These are phyloP conservation scores for Rhododendron kiyosumense DNA, from an alignment of 148 eudicot species.

Conservation along the genomic window DNA sequence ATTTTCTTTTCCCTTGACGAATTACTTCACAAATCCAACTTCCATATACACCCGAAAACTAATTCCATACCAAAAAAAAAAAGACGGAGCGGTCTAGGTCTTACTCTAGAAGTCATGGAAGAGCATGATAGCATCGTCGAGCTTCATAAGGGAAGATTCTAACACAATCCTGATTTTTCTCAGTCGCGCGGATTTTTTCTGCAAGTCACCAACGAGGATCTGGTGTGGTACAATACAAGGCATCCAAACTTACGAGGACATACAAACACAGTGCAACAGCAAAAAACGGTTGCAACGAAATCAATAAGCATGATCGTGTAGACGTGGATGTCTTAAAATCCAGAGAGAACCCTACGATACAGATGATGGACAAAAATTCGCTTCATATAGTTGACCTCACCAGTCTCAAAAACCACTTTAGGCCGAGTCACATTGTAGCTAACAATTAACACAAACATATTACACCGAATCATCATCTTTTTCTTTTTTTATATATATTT, in stretches of 20 bases:
- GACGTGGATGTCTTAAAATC: neutral
- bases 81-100: neutral
- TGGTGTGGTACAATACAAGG: constrained; percentile 14
- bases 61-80: neutral
- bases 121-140: constrained; percentile 78
- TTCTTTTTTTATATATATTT: too few relatives aligned
- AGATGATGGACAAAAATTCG: neutral
- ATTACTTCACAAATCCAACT: neutral
- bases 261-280: neutral
- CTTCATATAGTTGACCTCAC: neutral
- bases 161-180: constrained; percentile 36
- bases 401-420: neutral
- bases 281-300: neutral
- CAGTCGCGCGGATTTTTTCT: constrained; percentile 25
- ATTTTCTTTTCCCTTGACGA: neutral
- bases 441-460: neutral
- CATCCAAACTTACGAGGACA: neutral
- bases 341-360: neutral
- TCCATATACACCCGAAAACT: neutral
- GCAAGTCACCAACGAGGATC: constrained; percentile 45
- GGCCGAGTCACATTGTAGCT: neutral
- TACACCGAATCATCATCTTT: neutral
- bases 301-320: neutral
- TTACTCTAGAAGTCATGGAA: constrained; percentile 52
- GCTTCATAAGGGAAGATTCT: constrained; percentile 61